Evolutionary conservation across 2,329 filamentous ascomycete genomes (phyloP).

Genomic region (Macrophomina pseudophaseolina): DNA sequence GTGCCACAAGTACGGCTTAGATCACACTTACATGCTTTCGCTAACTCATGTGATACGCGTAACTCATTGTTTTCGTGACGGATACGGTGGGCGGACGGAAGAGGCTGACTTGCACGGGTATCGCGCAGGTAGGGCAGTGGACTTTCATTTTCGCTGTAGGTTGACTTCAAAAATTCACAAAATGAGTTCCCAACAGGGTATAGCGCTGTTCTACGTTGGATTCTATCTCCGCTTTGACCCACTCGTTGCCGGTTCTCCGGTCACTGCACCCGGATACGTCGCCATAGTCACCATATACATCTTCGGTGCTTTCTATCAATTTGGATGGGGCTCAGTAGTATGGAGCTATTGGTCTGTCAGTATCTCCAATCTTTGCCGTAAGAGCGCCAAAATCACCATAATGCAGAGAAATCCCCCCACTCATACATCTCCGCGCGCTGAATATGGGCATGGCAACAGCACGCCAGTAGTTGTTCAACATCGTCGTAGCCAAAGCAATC

Average conservation of each 20-base stretch:
- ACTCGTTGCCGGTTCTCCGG: background rate
- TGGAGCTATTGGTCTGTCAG: slow-evolving; percentile 30
- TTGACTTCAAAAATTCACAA: too few relatives aligned
- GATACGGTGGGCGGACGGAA: too few relatives aligned
- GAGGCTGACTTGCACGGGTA: too few relatives aligned
- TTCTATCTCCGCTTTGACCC: background rate
- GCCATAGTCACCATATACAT: slow-evolving; percentile 58
- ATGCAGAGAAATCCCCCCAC: slow-evolving; percentile 71
- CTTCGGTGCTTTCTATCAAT: slow-evolving; percentile 31
- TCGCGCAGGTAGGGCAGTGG: too few relatives aligned
- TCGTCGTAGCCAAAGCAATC: slow-evolving; percentile 66
- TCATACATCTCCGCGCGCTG: slow-evolving; percentile 72
- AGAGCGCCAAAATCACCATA: slow-evolving; percentile 34
- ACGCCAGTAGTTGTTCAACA: slow-evolving; percentile 89
- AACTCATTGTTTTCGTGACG: too few relatives aligned
- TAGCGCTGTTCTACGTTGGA: background rate
- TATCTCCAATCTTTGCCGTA: too few relatives aligned
- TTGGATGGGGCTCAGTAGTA: slow-evolving; percentile 38
- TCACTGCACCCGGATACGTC: background rate
- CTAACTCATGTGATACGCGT: too few relatives aligned
- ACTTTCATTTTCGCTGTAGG: too few relatives aligned
- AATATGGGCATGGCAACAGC: slow-evolving; percentile 67
- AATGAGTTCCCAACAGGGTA: too few relatives aligned
- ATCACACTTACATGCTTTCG: too few relatives aligned
- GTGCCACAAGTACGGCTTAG: too few relatives aligned